Percentiles rank a stretch among this genome's conserved stretches.
Conservation (phyloP, 2,329 filamentous ascomycete genomes). For the Dendryphion nanum region DNA sequence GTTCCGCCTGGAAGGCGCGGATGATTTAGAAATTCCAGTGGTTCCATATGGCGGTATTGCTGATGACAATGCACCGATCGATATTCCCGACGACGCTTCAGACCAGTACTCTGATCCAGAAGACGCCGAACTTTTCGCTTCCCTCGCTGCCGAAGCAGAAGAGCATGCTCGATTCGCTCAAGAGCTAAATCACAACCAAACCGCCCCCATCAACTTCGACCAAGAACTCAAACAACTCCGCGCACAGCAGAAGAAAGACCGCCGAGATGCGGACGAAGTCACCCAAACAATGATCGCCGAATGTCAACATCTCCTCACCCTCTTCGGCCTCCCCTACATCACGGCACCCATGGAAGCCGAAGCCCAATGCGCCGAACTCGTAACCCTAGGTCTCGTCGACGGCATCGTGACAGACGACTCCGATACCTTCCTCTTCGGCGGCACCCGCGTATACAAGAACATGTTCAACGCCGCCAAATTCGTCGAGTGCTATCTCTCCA, state of each 20-base stretch:
- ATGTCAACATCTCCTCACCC: conserved; percentile 82
- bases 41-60: conserved; percentile 30
- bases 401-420: conserved; percentile 98
- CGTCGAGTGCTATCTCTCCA: conserved; percentile 88
- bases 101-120: conserved; percentile 72
- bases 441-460: conserved; percentile 96
- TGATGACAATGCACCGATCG: conserved; percentile 25
- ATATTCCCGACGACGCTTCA: conserved; percentile 28
- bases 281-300: conserved; percentile 95
- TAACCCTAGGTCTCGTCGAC: conserved; percentile 82
- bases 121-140: conserved; percentile 83
- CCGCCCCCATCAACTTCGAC: conserved; percentile 74
- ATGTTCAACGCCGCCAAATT: conserved; percentile 99
- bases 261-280: conserved; percentile 93
- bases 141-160: conserved; percentile 85
- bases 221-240: conserved; percentile 82
- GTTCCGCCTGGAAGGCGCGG: conserved; percentile 21
- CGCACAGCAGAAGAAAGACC: conserved; percentile 93
- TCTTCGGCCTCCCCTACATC: conserved; percentile 94
- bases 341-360: conserved; percentile 99
- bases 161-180: conserved; percentile 93
- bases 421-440: conserved; percentile 94
- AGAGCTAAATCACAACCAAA: conserved; percentile 74
- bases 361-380: conserved; percentile 92
- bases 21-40: conserved; percentile 27